Base-by-base conservation (phyloP, 2,329 filamentous ascomycete species). In the Juglanconis sp. region DNA sequence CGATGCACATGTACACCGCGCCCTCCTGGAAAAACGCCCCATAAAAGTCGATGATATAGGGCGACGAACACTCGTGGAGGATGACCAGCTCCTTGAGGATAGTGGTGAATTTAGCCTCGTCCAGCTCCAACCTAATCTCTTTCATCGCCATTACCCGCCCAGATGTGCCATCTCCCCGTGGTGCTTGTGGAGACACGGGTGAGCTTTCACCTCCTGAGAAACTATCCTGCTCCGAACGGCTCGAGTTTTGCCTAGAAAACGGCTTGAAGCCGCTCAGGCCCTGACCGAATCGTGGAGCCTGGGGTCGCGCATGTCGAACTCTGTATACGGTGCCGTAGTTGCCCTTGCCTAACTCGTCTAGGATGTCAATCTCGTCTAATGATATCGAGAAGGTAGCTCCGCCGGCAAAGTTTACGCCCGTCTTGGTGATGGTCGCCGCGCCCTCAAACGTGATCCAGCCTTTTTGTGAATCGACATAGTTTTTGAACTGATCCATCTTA, bases 241-340 rank as follows among this genome's bases (percentile, higher is more conserved):
- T 66, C 6, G 67, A 68, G 30, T 73, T 70, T 35, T 74, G 71
- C 30, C 79, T 67, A 11, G 75, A 73, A 2, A 72, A 60, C 3
- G 73, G 65, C 67, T 81, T 83, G 64, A 76, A 77, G 40, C 79
- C 76, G 36, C 79, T 79, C 17, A 88, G 72, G 31, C 86, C 85
- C 54, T 80, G 79, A 1, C 86, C 84, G 62, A 87, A 86, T 40
- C 85, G 79, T 0, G 83, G 83, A 17, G 78, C 74, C 54, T 76
- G 74, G 11, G 81, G 82, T 69, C 92, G 88, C 59, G 90, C 87
- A 76, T 99, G 95, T 68, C 89, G 87, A 60, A 98, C 95, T 74
- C 95, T 97, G 82, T 96, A 98, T 4, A 99, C 95, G 1, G 94
- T 98, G 62, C 95, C 95, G 69, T 99, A 99, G 73, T 99, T 99